Evolutionary conservation across 2,329 filamentous ascomycete genomes (phyloP).

Genomic region (Aspergillus melleus): DNA sequence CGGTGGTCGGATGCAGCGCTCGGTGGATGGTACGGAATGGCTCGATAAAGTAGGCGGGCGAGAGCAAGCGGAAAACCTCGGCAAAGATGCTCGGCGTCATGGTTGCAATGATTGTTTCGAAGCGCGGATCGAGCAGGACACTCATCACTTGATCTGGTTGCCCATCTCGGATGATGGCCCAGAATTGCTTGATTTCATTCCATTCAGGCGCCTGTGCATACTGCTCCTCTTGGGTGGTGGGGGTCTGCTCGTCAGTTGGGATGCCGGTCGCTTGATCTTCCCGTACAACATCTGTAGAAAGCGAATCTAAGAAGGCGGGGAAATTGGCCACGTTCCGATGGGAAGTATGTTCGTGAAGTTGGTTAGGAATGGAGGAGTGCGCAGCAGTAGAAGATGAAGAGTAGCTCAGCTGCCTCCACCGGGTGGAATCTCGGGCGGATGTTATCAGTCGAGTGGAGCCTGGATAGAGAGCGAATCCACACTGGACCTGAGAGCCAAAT

Average conservation of each 20-base stretch:
- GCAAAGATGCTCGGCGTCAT: conserved; percentile 61
- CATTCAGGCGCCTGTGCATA: too few species aligned
- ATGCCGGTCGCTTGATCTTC: background rate
- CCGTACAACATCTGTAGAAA: background rate
- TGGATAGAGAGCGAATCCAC: conserved; percentile 23
- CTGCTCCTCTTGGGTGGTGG: background rate
- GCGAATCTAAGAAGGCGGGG: too few species aligned
- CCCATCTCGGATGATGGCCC: conserved; percentile 31
- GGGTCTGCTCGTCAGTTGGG: too few species aligned
- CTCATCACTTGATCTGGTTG: conserved; percentile 44
- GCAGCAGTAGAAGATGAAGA: background rate
- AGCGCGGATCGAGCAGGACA: conserved; percentile 34
- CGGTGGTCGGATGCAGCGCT: conserved; percentile 51
- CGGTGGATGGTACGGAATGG: conserved; percentile 49
- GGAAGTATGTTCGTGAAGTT: background rate
- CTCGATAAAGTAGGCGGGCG: conserved; percentile 55
- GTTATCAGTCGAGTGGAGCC: conserved; percentile 10
- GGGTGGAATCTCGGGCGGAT: conserved; percentile 6
- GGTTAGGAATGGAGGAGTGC: background rate
- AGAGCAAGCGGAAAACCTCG: conserved; percentile 62
- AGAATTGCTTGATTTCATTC: conserved; percentile 1
- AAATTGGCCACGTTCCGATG: too few species aligned
- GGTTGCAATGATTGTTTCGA: conserved; percentile 28
- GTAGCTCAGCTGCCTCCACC: conserved; percentile 3
- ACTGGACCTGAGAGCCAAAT: conserved; percentile 27